Evolutionary conservation across 495 filamentous ascomycete genomes (phyloP).

Genomic region (Aspergillus avenaceus): DNA sequence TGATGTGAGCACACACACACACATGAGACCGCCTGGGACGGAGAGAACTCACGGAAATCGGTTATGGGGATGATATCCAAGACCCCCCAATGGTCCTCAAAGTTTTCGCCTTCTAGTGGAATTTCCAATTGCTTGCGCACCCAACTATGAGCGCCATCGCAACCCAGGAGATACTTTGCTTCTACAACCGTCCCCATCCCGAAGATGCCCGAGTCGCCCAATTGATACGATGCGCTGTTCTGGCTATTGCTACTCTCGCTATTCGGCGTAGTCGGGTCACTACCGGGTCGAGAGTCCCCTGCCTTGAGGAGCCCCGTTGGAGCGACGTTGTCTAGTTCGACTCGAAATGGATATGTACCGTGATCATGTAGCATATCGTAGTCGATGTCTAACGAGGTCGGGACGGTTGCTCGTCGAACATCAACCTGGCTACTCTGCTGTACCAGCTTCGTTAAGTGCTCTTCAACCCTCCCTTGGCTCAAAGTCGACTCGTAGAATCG

Average conservation of each 20-base stretch:
- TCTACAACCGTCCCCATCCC: constrained; percentile 14
- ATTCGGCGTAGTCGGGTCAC: neutral
- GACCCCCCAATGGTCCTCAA: constrained; percentile 17
- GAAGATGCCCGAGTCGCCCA: neutral
- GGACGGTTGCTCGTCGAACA: neutral
- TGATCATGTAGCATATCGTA: neutral
- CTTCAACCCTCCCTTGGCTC: constrained; percentile 4
- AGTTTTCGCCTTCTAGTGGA: constrained; percentile 3
- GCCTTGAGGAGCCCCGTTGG: neutral
- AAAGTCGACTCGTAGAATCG: constrained; percentile 7
- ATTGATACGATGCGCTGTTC: neutral
- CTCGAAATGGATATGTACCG: constrained; percentile 4
- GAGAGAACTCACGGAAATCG: constrained; percentile 15
- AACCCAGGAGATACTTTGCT: constrained; percentile 24
- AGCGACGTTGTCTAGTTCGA: constrained; percentile 2
- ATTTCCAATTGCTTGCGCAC: constrained; percentile 15
- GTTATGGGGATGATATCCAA: constrained; percentile 24
- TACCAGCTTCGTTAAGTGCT: constrained; percentile 2
- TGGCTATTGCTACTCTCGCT: too few relatives aligned
- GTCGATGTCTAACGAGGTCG: constrained; percentile 3
- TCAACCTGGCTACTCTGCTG: neutral
- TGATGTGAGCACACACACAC: constrained; percentile 2
- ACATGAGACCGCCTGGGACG: neutral
- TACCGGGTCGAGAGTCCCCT: neutral
- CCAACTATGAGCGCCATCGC: constrained; percentile 24